Evolutionary conservation across 2,329 filamentous ascomycete species (phyloP), one percentile per base, ranked within the genome.

Genomic region (Alternaria atra): DNA sequence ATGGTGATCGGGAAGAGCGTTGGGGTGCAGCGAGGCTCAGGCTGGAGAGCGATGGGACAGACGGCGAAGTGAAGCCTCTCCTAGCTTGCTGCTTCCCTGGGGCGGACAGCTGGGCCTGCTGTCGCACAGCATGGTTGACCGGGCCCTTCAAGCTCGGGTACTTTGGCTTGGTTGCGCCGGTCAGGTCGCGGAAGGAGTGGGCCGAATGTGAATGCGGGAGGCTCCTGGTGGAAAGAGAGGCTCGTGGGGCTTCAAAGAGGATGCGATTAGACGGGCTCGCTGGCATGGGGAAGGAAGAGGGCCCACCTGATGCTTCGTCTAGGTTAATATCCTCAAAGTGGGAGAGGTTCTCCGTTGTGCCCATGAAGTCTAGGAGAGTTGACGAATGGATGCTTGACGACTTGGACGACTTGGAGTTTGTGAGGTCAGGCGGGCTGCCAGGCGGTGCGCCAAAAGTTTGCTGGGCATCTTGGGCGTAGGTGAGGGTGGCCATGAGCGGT

Each of bases 281-380:
- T 29, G 74, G 66, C 55, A 75, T 60, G 46, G 86, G 86, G 35
- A 86, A 85, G 64, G 83, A 68, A n/a, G 65, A 53, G 10, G 77
- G 73, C 39, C 71, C 72, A 29, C 55, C 57, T 27, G 63, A 64
- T 61, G 84, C 84, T 70, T 91, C 90, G 61, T 93, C 90, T 30
- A 98, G 87, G 12, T 91, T 92, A 76, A 97, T 97, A 67, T 97
- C 94, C 77, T 98, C 94, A 72, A 97, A 97, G 77, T 97, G 89
- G 65, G 88, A 89, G 59, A 90, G 87, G 74, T 97, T 61, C 55
- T 61, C 92, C 73, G 90, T 88, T 27, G 81, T 79, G 69, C 77
- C 75, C 61, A 79, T 77, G 47, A 79, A 74, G 68, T 92, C 91
- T 72, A 93, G 90, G 72, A 88, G 90, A 63, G 87, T 89, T 58